Base-by-base conservation (phyloP, 495 filamentous ascomycete genomes). In the Neurospora tetrasperma region DNA sequence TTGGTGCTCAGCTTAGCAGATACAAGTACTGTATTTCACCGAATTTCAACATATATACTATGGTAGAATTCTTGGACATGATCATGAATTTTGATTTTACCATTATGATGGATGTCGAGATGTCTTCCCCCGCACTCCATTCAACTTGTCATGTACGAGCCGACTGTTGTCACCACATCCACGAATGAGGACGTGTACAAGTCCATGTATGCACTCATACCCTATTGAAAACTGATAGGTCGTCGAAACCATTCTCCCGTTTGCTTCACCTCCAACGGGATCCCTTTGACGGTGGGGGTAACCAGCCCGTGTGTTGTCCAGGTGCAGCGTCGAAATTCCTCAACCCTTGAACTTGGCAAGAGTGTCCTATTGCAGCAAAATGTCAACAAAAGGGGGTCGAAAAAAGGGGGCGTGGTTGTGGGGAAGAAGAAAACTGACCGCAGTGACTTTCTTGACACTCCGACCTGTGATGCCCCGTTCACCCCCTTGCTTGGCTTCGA, bases 271-370 rank as follows among this genome's bases (percentile, higher is more conserved):
- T 66, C 54, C 54, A 62, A 35, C 54, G 12, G 54, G 8, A 35
- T 35, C 1, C 14, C 14, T 48, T 20, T 8, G 14, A 18, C 54
- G 16, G 54, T 16, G 54, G 54, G 54, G 54, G 54, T 62, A 16
- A 18, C 54, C 54, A 16, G 27, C 35, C 35, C 35, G 35, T 62
- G 27, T 62, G 54, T 27, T 62, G 54, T 59, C 46, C n/a, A 23
- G n/a, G n/a, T 8, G 40, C 44, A 7, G 44, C 11, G 44, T 48
- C 14, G 11, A 5, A 2, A 23, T 0, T 7, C 8, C 42, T 86
- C 83, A 94, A 76, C 91, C 93, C 76, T 91, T 92, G 82, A 94
- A 94, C 75, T 92, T 94, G 74, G 87, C 87, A 46, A 97, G 83
- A 59, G 90, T 88, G 76, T 88, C 88, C 91, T 94, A 76, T 3